Evolutionary conservation across 2,329 filamentous ascomycete genomes (phyloP).

Genomic region (Drechmeria coniospora): DNA sequence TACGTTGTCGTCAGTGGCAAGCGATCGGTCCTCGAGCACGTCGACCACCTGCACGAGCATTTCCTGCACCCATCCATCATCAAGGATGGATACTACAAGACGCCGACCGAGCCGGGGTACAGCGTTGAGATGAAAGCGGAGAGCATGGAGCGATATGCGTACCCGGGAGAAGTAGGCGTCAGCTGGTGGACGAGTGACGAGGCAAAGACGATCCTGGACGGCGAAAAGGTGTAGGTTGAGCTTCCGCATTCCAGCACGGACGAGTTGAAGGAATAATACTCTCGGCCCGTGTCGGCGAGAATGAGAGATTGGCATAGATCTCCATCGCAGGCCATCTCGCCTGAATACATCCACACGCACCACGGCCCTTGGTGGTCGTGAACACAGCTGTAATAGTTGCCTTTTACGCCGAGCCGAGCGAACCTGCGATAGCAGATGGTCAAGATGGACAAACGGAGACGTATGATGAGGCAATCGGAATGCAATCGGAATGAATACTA

Average conservation of each 20-base stretch:
- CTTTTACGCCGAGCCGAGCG: no score
- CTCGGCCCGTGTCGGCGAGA: no score
- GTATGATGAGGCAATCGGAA: no score
- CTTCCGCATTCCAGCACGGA: background rate
- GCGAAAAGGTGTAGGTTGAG: slow-evolving; percentile 31
- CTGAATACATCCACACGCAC: no score
- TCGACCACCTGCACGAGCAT: slow-evolving; percentile 88
- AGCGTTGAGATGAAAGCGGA: slow-evolving; percentile 86
- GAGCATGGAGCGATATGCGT: slow-evolving; percentile 69
- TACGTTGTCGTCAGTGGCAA: slow-evolving; percentile 77
- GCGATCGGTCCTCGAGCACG: slow-evolving; percentile 73
- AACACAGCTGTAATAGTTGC: no score
- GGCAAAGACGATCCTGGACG: slow-evolving; percentile 59
- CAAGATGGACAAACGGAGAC: no score
- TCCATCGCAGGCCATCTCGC: no score
- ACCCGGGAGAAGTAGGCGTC: slow-evolving; percentile 59
- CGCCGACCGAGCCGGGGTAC: slow-evolving; percentile 69
- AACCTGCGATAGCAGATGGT: no score
- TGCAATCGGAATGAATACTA: no score
- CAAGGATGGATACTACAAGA: slow-evolving; percentile 75
- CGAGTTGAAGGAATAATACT: no score
- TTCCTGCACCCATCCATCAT: slow-evolving; percentile 71
- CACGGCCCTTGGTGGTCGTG: no score
- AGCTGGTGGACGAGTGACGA: slow-evolving; percentile 79
- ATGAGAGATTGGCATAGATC: no score